phyloP scores from a whole-genome alignment of 208 protist species.

The Trypanosoma brucei region DNA sequence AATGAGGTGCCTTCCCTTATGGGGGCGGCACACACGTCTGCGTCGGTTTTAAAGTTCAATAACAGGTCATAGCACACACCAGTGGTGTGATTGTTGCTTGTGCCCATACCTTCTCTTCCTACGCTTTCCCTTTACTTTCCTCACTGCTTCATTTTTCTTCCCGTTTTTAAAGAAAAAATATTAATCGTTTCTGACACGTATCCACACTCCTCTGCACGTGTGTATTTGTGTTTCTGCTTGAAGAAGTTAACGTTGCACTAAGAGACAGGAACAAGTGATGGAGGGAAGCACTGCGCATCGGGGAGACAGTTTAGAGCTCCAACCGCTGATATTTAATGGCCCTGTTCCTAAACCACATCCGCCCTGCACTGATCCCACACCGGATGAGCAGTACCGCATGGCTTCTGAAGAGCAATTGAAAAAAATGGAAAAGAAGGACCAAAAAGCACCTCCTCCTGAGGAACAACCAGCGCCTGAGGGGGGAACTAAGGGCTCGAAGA shows the following conservation, averaged over 20 bases:
- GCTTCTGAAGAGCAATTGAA: constrained; percentile 1
- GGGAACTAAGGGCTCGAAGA: too few relatives aligned
- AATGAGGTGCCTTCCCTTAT: too few relatives aligned
- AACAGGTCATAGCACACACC: too few relatives aligned
- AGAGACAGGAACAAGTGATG: neutral
- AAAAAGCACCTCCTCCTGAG: constrained; percentile 19
- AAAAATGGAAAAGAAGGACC: constrained; percentile 23
- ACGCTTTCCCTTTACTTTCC: too few relatives aligned
- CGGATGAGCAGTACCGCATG: constrained; percentile 59
- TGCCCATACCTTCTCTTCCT: too few relatives aligned
- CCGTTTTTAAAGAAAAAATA: neutral
- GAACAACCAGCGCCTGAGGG: constrained; percentile 1
- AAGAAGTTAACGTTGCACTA: neutral
- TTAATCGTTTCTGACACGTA: neutral
- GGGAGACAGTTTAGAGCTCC: constrained; percentile 33
- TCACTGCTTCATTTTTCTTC: too few relatives aligned
- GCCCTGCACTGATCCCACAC: constrained; percentile 57
- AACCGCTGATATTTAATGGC: constrained; percentile 43
- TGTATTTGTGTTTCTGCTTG: neutral
- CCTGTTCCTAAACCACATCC: constrained; percentile 46
- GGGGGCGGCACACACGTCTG: too few relatives aligned
- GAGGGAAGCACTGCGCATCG: neutral
- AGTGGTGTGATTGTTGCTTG: too few relatives aligned
- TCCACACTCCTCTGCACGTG: neutral
- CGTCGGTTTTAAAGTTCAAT: too few relatives aligned